Evolutionary conservation across 2,329 filamentous ascomycete genomes (phyloP), one percentile per base, ranked within the genome.

Genomic region (Didymosphaeria variabile): DNA sequence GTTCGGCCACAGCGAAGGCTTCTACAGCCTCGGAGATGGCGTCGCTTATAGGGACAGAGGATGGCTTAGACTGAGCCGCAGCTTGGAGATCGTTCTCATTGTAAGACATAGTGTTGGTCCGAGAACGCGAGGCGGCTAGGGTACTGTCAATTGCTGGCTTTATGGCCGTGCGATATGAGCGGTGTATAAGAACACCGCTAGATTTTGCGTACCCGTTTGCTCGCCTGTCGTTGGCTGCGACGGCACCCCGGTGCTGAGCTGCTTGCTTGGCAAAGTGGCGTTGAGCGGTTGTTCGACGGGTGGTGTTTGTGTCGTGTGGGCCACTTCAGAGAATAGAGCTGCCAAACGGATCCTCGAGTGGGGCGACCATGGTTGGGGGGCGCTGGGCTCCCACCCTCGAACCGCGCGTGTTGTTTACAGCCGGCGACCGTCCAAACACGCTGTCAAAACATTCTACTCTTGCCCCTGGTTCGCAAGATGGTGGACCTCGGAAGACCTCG

Each of bases 1-100:
- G 59, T 57, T 69, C 62, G 5, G 56, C 15, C 23, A 62, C 36
- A 8, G 65, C 63, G 55, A 67, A 69, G 31, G 46, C 23, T 8
- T 63, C 38, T 6, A 67, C 42, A 8, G 44, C 58, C 10, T 52
- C n/a, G 26, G 67, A 31, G 23, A 66, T 56, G 12, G 19, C 5
- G 8, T 64, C 36, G 36, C 10, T 15, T 8, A 36, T 36, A 15
- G 10, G 34, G 13, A 36, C 13, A 36, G 3, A 3, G 34, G 9
- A 36, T 15, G 34, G 13, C 5, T 15, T 3, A 36, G 34, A 3
- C 9, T 36, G 34, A 10, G 9, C 10, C 9, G 34, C 34, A 36
- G 34, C 13, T 36, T 3, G 9, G 34, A 2, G 34, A 15, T 12
- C 9, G 9, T 36, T 36, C 55, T 44, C 34, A 8, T 36, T 12